These are phyloP conservation scores for Diaporthe citriasiana DNA, from an alignment of 2,329 filamentous ascomycete species.

Conservation along the genomic window DNA sequence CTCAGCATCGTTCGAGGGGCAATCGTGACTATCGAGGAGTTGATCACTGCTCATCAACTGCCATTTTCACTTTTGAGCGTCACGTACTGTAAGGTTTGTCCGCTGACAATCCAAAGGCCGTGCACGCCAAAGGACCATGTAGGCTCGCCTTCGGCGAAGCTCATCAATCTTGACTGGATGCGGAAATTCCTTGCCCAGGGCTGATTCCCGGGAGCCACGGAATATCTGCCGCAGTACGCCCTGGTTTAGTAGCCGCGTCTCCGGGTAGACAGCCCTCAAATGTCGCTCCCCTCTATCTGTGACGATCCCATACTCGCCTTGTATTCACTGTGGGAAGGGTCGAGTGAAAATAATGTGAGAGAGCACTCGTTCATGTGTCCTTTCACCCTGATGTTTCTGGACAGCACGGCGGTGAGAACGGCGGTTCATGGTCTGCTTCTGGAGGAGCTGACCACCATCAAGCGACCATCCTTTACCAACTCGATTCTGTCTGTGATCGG, in stretches of 20 bases:
- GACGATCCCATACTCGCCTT: background rate
- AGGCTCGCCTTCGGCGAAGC: background rate
- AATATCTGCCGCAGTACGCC: background rate
- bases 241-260: too few relatives aligned
- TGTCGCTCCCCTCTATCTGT: background rate
- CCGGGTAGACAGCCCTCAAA: too few relatives aligned
- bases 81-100: slow-evolving; percentile 32
- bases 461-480: background rate
- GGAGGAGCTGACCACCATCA: slow-evolving; percentile 11
- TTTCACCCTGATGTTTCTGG: background rate
- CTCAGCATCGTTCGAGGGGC: background rate
- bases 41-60: slow-evolving; percentile 18
- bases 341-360: background rate
- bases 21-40: background rate
- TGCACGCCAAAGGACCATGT: slow-evolving; percentile 19
- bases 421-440: background rate
- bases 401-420: background rate
- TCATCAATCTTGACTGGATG: background rate
- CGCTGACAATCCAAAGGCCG: background rate
- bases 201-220: background rate
- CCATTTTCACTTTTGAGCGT: background rate
- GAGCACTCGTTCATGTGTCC: background rate
- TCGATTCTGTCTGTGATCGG: background rate
- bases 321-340: background rate
- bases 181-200: background rate